These are phyloP conservation scores for Pisolithus marmoratus DNA, from an alignment of 768 basidiomycete species.

Conservation along the genomic window DNA sequence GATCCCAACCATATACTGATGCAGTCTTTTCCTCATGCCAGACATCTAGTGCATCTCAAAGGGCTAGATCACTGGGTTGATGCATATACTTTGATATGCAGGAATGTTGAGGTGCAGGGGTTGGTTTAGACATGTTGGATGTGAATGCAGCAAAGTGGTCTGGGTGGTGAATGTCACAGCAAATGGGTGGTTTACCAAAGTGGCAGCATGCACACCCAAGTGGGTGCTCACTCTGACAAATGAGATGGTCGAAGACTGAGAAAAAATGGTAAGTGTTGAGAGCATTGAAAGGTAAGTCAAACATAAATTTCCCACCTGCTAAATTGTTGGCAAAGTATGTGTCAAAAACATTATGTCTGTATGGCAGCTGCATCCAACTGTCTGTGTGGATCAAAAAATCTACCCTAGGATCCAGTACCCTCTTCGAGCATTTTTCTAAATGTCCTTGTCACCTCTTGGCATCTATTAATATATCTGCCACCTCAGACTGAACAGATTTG, in stretches of 20 bases:
- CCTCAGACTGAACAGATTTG: neutral
- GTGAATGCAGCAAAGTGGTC: neutral
- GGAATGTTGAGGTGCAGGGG: neutral
- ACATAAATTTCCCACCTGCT: conserved; percentile 10
- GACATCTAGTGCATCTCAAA: conserved; percentile 3
- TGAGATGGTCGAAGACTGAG: conserved; percentile 5
- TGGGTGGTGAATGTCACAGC: conserved; percentile 22
- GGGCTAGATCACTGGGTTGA: neutral
- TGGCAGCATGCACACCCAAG: conserved; percentile 14
- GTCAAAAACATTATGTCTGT: conserved; percentile 7
- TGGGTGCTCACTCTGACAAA: neutral
- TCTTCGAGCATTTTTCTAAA: conserved; percentile 1
- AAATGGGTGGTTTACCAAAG: conserved; percentile 6
- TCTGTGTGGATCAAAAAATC: conserved; percentile 25
- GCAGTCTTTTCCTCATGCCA: conserved; percentile 11
- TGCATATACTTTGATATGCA: conserved; percentile 3
- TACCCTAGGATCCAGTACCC: conserved; percentile 13
- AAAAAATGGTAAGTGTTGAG: neutral
- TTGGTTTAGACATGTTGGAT: neutral
- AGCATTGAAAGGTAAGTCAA: neutral
- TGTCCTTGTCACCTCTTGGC: conserved; percentile 1
- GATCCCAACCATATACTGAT: neutral
- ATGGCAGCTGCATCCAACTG: conserved; percentile 5
- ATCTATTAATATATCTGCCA: neutral
- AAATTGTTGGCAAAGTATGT: conserved; percentile 18